Evolutionary conservation across 2,329 filamentous ascomycete species (phyloP).

Genomic region (Pseudonectria foliicola): DNA sequence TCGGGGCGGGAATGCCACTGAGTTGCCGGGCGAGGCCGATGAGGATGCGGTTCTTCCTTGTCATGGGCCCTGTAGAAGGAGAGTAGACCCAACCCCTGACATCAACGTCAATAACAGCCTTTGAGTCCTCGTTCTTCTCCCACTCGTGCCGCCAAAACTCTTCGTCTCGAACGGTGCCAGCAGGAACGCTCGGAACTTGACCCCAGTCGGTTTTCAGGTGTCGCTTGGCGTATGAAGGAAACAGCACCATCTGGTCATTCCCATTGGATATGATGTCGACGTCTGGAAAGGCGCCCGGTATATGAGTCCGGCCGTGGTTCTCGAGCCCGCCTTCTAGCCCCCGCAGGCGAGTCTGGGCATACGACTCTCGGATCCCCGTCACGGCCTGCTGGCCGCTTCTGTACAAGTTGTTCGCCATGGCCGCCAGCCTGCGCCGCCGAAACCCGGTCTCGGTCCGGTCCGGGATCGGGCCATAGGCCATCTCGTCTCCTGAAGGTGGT

Average conservation of each 20-base stretch:
- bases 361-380: conserved; percentile 52
- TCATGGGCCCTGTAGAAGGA: conserved; percentile 78
- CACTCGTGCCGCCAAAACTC: conserved; percentile 75
- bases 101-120: conserved; percentile 86
- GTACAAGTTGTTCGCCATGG: conserved; percentile 52
- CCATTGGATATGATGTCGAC: conserved; percentile 73
- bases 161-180: conserved; percentile 47
- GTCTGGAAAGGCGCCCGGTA: conserved; percentile 76
- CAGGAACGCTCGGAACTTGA: conserved; percentile 24
- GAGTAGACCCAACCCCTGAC: conserved; percentile 93
- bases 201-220: conserved; percentile 48
- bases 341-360: conserved; percentile 43
- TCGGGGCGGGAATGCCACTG: conserved; percentile 74
- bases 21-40: conserved; percentile 81
- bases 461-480: conserved; percentile 21
- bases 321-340: conserved; percentile 23
- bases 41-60: conserved; percentile 76
- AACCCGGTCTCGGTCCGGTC: conserved; percentile 53
- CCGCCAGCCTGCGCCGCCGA: conserved; percentile 70
- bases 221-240: conserved; percentile 83
- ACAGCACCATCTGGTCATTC: conserved; percentile 87
- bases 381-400: conserved; percentile 49
- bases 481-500: conserved; percentile 13
- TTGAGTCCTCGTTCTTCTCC: conserved; percentile 72
- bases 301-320: conserved; percentile 32